phyloP scores from a whole-genome alignment of 306 rosid species.

The Inga laurina region DNA sequence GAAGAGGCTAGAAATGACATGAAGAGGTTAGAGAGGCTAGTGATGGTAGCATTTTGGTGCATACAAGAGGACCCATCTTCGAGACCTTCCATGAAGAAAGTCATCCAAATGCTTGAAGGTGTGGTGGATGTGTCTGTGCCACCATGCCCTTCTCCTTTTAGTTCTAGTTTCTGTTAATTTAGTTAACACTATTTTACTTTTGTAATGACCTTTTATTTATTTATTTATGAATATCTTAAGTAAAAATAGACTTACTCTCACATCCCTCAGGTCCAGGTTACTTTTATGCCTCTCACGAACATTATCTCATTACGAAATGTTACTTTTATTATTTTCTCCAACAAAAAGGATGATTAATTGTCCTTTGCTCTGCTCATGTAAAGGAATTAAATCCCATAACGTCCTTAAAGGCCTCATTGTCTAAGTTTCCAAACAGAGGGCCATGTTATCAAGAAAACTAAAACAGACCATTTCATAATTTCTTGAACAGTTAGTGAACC shows the following conservation, averaged over 20 bases:
- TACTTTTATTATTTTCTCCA: neutral
- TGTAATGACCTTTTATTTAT: neutral
- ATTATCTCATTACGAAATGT: neutral
- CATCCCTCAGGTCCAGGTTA: neutral
- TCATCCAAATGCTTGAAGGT: conserved; percentile 36
- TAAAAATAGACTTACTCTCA: neutral
- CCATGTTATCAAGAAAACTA: neutral
- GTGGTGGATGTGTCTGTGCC: conserved; percentile 27
- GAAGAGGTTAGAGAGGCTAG: conserved; percentile 28
- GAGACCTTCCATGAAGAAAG: conserved; percentile 34
- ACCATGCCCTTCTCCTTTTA: conserved; percentile 28
- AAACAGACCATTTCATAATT: neutral
- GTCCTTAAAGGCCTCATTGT: neutral
- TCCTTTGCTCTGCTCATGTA: neutral
- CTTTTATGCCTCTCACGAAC: neutral
- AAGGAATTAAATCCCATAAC: neutral
- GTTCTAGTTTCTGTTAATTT: neutral
- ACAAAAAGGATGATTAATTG: neutral
- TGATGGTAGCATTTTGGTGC: conserved; percentile 37
- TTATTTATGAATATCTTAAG: neutral
- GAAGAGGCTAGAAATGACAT: conserved; percentile 30
- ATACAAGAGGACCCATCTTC: conserved; percentile 34
- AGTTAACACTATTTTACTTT: neutral
- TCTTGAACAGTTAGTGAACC: neutral
- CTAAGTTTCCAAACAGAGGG: neutral